These are phyloP conservation scores for Coniosporium apollinis DNA, from an alignment of 495 filamentous ascomycete species.

Conservation along the genomic window DNA sequence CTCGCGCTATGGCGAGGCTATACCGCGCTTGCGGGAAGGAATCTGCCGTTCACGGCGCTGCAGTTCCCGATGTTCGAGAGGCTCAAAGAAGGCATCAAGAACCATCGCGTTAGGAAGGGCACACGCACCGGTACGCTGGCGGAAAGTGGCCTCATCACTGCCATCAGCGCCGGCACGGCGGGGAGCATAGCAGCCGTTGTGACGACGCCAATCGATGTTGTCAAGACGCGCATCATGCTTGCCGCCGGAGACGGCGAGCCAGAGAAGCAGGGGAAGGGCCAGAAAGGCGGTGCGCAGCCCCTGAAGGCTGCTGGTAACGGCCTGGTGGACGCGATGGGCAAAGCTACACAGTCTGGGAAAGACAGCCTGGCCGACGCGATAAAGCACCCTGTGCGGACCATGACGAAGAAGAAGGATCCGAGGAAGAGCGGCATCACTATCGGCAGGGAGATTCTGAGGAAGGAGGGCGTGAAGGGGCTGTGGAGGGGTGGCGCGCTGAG, in stretches of 20 bases:
- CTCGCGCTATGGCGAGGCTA: conserved; percentile 63
- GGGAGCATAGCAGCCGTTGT: conserved; percentile 52
- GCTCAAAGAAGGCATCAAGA: conserved; percentile 30
- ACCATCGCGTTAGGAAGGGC: conserved; percentile 21
- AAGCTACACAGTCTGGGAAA: conserved; percentile 15
- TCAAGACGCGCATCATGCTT: conserved; percentile 62
- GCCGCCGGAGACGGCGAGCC: conserved; percentile 33
- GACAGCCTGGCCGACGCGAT: conserved; percentile 6
- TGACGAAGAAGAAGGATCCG: conserved; percentile 16
- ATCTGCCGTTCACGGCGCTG: conserved; percentile 72
- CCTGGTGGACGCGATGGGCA: conserved; percentile 19
- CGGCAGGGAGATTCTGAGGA: conserved; percentile 39
- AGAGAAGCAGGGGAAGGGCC: conserved; percentile 21
- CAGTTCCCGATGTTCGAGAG: conserved; percentile 80
- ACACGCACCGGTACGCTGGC: conserved; percentile 22
- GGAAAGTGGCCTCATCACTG: conserved; percentile 53
- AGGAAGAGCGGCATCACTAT: conserved; percentile 34
- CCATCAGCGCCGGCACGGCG: conserved; percentile 47
- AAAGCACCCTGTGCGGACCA: conserved; percentile 4
- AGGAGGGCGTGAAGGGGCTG: conserved; percentile 53
- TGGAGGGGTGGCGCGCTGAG: conserved; percentile 65
- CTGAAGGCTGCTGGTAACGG: conserved; percentile 7
- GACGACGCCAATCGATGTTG: conserved; percentile 70
- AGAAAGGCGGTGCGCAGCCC: conserved; percentile 9
- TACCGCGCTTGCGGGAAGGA: conserved; percentile 57